A percentile compares a stretch with the other conserved stretches of the same genome.
phyloP scores from a whole-genome alignment of 805 yeast genomes.

The Nakazawaea populi region DNA sequence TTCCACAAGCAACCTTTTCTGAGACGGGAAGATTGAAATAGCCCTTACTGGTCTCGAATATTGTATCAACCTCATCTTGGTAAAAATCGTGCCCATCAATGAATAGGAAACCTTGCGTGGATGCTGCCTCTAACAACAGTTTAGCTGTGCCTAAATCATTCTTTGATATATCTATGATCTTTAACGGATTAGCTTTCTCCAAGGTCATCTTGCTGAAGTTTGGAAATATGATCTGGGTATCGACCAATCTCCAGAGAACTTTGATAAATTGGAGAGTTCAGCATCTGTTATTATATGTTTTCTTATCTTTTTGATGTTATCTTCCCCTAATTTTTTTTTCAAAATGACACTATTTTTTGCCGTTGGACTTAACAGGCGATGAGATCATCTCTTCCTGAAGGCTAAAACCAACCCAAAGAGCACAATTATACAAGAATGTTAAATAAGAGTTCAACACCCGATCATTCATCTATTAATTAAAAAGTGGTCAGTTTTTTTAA shows the following conservation, averaged over 20 bases:
- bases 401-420: neutral
- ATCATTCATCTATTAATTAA: neutral
- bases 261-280: no score
- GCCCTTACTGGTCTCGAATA: slow-evolving; percentile 42
- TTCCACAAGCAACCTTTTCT: slow-evolving; percentile 36
- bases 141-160: slow-evolving; percentile 34
- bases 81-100: slow-evolving; percentile 64
- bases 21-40: slow-evolving; percentile 44
- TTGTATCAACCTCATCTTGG: slow-evolving; percentile 43
- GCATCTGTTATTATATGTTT: slow-evolving; percentile 7
- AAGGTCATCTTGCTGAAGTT: neutral
- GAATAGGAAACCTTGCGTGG: slow-evolving; percentile 59
- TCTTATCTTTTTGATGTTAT: slow-evolving; percentile 3
- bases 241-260: no score
- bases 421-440: neutral
- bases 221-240: neutral
- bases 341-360: neutral
- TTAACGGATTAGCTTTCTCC: slow-evolving; percentile 31
- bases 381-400: neutral
- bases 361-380: neutral
- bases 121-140: slow-evolving; percentile 49
- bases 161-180: slow-evolving; percentile 45
- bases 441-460: neutral
- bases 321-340: neutral
- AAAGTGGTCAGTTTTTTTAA: no score